phyloP scores from a whole-genome alignment of 2,329 filamentous ascomycete species.

The Geoglossum cookeanum region DNA sequence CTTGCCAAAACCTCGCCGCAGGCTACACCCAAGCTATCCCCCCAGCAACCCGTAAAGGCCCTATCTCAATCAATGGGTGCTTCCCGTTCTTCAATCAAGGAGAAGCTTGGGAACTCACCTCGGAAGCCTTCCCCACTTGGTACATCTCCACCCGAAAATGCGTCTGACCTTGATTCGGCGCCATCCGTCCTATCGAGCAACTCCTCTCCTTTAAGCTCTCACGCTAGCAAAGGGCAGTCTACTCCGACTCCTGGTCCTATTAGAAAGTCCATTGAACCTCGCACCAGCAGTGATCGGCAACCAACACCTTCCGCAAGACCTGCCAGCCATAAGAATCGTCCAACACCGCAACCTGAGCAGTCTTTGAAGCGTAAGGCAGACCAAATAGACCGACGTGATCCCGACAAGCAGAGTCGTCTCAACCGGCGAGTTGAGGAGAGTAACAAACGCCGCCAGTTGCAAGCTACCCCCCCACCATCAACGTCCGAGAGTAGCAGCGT shows the following conservation, averaged over 20 bases:
- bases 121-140: constrained; percentile 43
- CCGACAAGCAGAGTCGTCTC: constrained; percentile 12
- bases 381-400: constrained; percentile 18
- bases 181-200: constrained; percentile 24
- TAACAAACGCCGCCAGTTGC: constrained; percentile 15
- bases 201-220: constrained; percentile 25
- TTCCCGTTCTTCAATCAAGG: constrained; percentile 12
- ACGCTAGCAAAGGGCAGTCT: constrained; percentile 13
- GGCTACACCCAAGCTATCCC: not conserved
- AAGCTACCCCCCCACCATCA: constrained; percentile 5
- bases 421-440: constrained; percentile 9
- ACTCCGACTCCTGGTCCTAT: constrained; percentile 9
- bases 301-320: constrained; percentile 16
- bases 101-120: constrained; percentile 27
- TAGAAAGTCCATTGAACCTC: not conserved
- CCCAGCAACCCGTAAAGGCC: not conserved
- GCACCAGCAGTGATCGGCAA: constrained; percentile 2
- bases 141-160: constrained; percentile 40
- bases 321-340: not conserved
- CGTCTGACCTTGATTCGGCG: constrained; percentile 33
- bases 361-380: constrained; percentile 26
- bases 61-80: not conserved
- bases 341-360: constrained; percentile 3
- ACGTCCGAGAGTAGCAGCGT: constrained; percentile 20
- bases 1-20: not conserved